A percentile compares a stretch with the other conserved stretches of the same genome.
Conservation (phyloP, 2,329 filamentous ascomycete species). For the Diaporthe australafricana region DNA sequence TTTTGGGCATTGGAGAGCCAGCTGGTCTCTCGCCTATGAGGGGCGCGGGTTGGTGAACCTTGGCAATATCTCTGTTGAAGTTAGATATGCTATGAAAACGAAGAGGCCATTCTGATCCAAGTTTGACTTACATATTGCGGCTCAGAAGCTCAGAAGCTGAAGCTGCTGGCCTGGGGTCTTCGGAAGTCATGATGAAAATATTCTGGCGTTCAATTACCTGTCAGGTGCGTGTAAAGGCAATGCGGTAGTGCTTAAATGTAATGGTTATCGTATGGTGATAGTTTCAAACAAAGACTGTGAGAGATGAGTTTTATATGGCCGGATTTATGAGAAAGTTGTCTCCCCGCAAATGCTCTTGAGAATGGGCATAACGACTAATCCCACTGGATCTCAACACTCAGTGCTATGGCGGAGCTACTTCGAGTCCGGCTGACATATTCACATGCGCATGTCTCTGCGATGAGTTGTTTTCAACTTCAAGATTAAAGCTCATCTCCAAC, state of each 20-base stretch:
- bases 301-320: too few relatives aligned
- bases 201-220: not conserved
- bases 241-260: not conserved
- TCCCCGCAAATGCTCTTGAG: not conserved
- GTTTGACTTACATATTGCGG: not conserved
- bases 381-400: too few relatives aligned
- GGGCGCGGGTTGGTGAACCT: not conserved
- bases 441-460: not conserved
- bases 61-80: not conserved
- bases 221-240: too few relatives aligned
- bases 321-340: not conserved
- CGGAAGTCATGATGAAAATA: not conserved
- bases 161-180: not conserved
- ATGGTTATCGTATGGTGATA: too few relatives aligned
- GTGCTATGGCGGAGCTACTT: too few relatives aligned
- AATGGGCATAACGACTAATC: not conserved
- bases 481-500: not conserved
- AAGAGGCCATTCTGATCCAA: not conserved
- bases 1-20: conserved; percentile 1
- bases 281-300: fast-evolving
- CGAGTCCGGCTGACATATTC: too few relatives aligned
- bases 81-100: not conserved
- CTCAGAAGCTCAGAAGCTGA: not conserved
- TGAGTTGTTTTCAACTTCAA: not conserved
- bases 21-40: not conserved